Evolutionary conservation across 2,329 filamentous ascomycete genomes (phyloP).

Genomic region (Hypoxylon sp.): DNA sequence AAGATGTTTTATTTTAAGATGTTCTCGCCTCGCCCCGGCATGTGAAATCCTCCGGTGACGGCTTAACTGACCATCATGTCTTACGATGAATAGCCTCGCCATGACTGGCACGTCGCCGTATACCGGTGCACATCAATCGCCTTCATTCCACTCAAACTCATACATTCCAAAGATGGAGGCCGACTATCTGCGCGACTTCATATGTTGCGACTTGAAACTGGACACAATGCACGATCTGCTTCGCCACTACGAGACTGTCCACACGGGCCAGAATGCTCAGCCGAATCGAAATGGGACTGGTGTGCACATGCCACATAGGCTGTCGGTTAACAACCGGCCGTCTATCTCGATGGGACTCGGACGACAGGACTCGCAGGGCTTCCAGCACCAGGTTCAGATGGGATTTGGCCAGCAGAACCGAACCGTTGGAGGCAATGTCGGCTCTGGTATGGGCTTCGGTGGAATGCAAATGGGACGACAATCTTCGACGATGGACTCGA

Average conservation of each 20-base stretch:
- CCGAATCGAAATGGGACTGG: slow-evolving; percentile 47
- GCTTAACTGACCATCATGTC: slow-evolving; percentile 48
- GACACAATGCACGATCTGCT: slow-evolving; percentile 94
- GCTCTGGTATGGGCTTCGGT: slow-evolving; percentile 46
- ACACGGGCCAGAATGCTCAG: slow-evolving; percentile 75
- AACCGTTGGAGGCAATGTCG: slow-evolving; percentile 37
- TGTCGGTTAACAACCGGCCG: slow-evolving; percentile 50
- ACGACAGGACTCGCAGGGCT: slow-evolving; percentile 49
- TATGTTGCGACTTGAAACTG: slow-evolving; percentile 90
- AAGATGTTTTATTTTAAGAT: slow-evolving; percentile 33
- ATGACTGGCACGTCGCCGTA: slow-evolving; percentile 98
- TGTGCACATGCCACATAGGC: slow-evolving; percentile 49
- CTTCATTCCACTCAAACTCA: slow-evolving; percentile 95
- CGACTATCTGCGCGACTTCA: slow-evolving; percentile 97
- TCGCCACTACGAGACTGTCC: slow-evolving; percentile 95
- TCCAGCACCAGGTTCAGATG: slow-evolving; percentile 46
- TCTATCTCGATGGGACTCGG: slow-evolving; percentile 47
- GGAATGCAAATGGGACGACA: slow-evolving; percentile 58
- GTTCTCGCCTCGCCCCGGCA: slow-evolving; percentile 31
- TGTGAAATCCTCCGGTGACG: slow-evolving; percentile 40
- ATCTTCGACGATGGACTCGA: slow-evolving; percentile 47
- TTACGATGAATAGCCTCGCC: slow-evolving; percentile 75
- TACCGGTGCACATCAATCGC: slow-evolving; percentile 80
- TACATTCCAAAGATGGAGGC: slow-evolving; percentile 97
- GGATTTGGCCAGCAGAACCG: slow-evolving; percentile 50